phyloP scores from a whole-genome alignment of 345 rosid genomes.

The Alliaria petiolata region DNA sequence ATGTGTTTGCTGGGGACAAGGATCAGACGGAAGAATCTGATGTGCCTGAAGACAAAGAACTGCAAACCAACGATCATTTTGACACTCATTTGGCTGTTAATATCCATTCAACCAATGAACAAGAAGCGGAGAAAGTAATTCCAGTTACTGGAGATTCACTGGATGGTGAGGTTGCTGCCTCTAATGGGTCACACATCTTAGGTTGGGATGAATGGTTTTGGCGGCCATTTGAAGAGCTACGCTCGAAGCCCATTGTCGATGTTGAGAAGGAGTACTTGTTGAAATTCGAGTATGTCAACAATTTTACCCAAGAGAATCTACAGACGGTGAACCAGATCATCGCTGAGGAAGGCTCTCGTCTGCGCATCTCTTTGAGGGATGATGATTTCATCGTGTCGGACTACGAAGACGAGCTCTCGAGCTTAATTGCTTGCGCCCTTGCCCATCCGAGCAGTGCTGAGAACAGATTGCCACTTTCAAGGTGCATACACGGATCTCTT shows the following conservation, averaged over 20 bases:
- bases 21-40: conserved; percentile 17
- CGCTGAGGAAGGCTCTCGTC: conserved; percentile 70
- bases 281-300: conserved; percentile 44
- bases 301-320: conserved; percentile 39
- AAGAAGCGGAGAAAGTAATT: conserved; percentile 37
- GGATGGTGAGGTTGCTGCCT: conserved; percentile 29
- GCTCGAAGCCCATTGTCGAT: conserved; percentile 45
- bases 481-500: conserved; percentile 52
- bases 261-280: conserved; percentile 58
- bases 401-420: conserved; percentile 87
- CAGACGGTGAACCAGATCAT: conserved; percentile 51
- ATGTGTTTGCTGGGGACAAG: conserved; percentile 29
- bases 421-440: conserved; percentile 87
- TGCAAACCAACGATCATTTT: conserved; percentile 26
- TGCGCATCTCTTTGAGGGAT: conserved; percentile 59
- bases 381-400: conserved; percentile 63
- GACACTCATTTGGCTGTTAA: conserved; percentile 25
- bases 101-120: conserved; percentile 14
- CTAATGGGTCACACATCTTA: conserved; percentile 36
- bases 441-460: conserved; percentile 38
- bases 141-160: conserved; percentile 33
- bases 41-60: conserved; percentile 29
- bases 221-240: conserved; percentile 74
- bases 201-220: conserved; percentile 80
- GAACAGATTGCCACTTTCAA: conserved; percentile 37